A percentile compares a stretch with the other conserved stretches of the same genome.
These are phyloP conservation scores for Chlorella sp. DNA, from an alignment of 139 green algal species.

Conservation along the genomic window DNA sequence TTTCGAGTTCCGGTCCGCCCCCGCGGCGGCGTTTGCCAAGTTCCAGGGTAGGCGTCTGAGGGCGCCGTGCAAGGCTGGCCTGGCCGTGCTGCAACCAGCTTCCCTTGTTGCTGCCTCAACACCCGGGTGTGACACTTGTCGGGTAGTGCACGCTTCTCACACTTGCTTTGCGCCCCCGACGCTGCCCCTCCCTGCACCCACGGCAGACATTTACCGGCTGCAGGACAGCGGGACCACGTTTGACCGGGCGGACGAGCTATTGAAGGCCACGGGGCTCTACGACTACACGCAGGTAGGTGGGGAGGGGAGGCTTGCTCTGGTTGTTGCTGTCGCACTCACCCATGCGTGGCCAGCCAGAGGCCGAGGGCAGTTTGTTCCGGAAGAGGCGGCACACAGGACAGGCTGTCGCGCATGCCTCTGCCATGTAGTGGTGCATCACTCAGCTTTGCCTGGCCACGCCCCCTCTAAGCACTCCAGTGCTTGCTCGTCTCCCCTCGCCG, in stretches of 20 bases:
- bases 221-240: slow-evolving; percentile 40
- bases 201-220: slow-evolving; percentile 53
- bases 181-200: slow-evolving; percentile 4
- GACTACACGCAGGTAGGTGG: slow-evolving; percentile 56
- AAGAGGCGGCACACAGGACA: too few species aligned
- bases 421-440: too few species aligned
- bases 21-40: background rate
- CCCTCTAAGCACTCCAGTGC: background rate
- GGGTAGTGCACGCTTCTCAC: background rate
- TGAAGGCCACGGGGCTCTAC: slow-evolving; percentile 54
- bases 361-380: background rate
- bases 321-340: too few species aligned
- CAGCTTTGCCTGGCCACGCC: too few species aligned
- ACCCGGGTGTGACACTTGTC: too few species aligned
- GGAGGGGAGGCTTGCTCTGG: too few species aligned
- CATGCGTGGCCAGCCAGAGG: too few species aligned
- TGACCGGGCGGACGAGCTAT: slow-evolving; percentile 49
- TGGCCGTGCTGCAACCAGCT: too few species aligned
- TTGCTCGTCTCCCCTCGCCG: background rate
- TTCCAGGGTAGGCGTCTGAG: slow-evolving; percentile 1
- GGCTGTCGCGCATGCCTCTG: too few species aligned
- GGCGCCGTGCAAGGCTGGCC: background rate
- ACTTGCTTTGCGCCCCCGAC: too few species aligned
- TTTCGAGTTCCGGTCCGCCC: background rate
- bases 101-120: too few species aligned